Conservation (phyloP, 495 filamentous ascomycete species). For the Xylaria nigripes region DNA sequence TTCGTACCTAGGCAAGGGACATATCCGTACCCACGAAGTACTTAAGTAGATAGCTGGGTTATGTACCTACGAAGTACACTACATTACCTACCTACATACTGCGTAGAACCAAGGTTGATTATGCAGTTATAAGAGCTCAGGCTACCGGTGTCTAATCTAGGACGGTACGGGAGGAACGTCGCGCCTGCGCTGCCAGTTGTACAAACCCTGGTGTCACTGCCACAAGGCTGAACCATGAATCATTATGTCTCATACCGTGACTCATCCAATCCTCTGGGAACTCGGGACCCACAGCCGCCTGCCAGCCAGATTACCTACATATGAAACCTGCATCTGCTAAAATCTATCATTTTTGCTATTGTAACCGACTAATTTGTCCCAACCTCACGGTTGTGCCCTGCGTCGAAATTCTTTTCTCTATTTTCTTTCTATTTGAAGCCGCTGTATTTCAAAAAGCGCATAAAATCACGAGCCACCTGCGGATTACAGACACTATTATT, state of each 20-base stretch:
- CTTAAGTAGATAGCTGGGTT: too few relatives aligned
- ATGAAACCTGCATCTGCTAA: neutral
- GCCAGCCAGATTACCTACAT: neutral
- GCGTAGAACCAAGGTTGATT: too few relatives aligned
- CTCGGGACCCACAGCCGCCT: slow-evolving; percentile 11
- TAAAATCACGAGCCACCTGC: neutral
- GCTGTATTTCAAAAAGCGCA: slow-evolving; percentile 51
- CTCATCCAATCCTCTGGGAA: slow-evolving; percentile 26
- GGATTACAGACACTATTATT: neutral
- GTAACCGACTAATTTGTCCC: too few relatives aligned
- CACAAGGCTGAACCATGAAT: slow-evolving; percentile 8
- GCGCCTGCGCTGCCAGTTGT: too few relatives aligned
- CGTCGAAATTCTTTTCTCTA: neutral
- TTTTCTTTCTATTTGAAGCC: slow-evolving; percentile 30
- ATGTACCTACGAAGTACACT: too few relatives aligned
- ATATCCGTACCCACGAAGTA: too few relatives aligned
- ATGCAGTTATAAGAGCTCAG: too few relatives aligned
- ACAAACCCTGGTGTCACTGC: neutral
- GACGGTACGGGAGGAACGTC: too few relatives aligned
- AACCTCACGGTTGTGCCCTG: too few relatives aligned
- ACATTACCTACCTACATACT: too few relatives aligned
- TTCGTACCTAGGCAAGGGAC: too few relatives aligned
- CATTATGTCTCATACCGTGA: slow-evolving; percentile 11
- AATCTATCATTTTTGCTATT: neutral
- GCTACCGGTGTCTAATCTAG: too few relatives aligned